Conservation (phyloP, 164 flowering plant genomes). For the Taxillus chinensis region DNA sequence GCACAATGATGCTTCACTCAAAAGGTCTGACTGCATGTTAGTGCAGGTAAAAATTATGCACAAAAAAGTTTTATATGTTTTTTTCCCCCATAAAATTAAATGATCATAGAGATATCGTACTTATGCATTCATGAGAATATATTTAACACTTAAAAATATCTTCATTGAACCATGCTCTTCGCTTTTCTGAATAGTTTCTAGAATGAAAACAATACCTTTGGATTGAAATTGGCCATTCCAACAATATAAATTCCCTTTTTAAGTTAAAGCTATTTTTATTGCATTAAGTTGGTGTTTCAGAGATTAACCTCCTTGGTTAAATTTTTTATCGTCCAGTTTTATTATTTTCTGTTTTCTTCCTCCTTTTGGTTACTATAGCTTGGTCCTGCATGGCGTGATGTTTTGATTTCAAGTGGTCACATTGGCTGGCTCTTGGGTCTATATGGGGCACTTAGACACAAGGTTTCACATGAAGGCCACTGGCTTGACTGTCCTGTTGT, state of each 20-base stretch:
- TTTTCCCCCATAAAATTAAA: no score
- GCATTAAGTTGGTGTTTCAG: background rate
- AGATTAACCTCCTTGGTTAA: background rate
- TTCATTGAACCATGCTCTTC: background rate
- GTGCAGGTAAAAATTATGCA: slow-evolving; percentile 53
- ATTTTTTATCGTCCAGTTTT: background rate
- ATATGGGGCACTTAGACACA: slow-evolving; percentile 67
- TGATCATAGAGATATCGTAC: no score
- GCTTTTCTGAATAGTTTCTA: background rate
- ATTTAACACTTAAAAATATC: no score
- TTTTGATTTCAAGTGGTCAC: slow-evolving; percentile 73
- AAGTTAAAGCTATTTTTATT: background rate
- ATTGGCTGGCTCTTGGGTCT: slow-evolving; percentile 69
- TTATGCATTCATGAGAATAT: no score
- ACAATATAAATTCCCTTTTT: background rate
- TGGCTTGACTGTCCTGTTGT: slow-evolving; percentile 96
- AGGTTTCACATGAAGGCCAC: slow-evolving; percentile 45
- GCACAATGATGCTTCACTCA: slow-evolving; percentile 24
- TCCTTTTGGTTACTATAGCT: slow-evolving; percentile 42
- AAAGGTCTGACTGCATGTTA: slow-evolving; percentile 51
- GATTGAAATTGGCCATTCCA: background rate
- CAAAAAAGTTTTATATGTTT: background rate
- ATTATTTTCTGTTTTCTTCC: slow-evolving; percentile 5
- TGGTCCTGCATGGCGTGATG: slow-evolving; percentile 72
- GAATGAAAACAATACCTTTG: background rate